These are phyloP conservation scores for Martiniozyma abietophila DNA, from an alignment of 805 yeast genomes.

Conservation along the genomic window DNA sequence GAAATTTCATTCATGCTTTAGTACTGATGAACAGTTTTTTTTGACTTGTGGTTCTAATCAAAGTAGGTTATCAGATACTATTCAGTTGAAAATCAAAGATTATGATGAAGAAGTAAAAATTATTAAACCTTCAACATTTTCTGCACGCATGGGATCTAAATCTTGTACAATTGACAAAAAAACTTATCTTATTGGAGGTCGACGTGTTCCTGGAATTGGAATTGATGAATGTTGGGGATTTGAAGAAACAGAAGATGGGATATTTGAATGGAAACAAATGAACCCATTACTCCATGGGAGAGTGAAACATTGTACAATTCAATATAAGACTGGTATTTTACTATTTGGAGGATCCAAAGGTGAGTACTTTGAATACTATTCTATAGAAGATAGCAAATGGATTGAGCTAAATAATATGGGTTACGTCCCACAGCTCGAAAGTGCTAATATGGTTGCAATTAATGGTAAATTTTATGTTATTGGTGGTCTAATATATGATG, in stretches of 20 bases:
- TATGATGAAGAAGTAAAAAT: not conserved
- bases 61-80: conserved; percentile 20
- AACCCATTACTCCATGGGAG: conserved; percentile 36
- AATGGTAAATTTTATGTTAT: conserved; percentile 30
- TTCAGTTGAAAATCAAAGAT: conserved; percentile 5
- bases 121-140: conserved; percentile 3
- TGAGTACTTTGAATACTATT: conserved; percentile 17
- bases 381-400: conserved; percentile 11
- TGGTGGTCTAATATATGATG: conserved; percentile 35
- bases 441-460: conserved; percentile 3
- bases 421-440: conserved; percentile 5
- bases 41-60: conserved; percentile 34
- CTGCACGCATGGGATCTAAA: conserved; percentile 7
- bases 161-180: not conserved
- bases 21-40: conserved; percentile 14
- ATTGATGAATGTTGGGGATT: conserved; percentile 37
- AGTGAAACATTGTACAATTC: conserved; percentile 41
- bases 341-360: conserved; percentile 41
- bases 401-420: not conserved
- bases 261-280: conserved; percentile 32
- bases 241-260: conserved; percentile 3
- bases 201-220: conserved; percentile 47
- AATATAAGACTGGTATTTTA: conserved; percentile 25
- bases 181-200: conserved; percentile 51
- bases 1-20: conserved; percentile 31